Conservation (phyloP, 2,329 filamentous ascomycete genomes). For the Didymella lethalis region DNA sequence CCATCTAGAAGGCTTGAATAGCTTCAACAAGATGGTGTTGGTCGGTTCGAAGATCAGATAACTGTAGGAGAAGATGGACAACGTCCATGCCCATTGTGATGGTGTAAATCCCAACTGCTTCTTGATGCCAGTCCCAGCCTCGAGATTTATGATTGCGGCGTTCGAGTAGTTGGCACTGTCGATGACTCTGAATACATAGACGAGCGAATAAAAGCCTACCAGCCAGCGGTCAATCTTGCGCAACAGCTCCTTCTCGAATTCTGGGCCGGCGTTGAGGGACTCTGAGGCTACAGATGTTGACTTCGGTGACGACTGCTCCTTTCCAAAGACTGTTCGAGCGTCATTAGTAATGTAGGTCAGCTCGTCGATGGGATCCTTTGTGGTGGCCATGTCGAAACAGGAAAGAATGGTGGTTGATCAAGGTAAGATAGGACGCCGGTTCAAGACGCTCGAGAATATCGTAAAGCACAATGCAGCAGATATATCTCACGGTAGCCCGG, state of each 20-base stretch:
- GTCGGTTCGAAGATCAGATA: constrained; percentile 42
- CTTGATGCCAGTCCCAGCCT: constrained; percentile 44
- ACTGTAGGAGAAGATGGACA: constrained; percentile 45
- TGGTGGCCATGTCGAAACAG: constrained; percentile 16
- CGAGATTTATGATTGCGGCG: constrained; percentile 47
- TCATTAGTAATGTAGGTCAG: constrained; percentile 24
- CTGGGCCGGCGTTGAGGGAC: background rate
- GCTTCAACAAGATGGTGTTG: constrained; percentile 31
- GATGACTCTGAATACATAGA: constrained; percentile 42
- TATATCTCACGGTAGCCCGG: background rate
- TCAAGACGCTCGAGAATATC: background rate
- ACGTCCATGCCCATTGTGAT: constrained; percentile 44
- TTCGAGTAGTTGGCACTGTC: constrained; percentile 44
- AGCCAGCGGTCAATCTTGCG: constrained; percentile 42
- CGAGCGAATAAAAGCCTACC: constrained; percentile 43
- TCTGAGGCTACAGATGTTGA: background rate
- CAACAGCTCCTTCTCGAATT: constrained; percentile 24
- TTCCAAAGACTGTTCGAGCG: constrained; percentile 7
- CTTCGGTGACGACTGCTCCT: background rate
- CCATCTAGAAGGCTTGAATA: constrained; percentile 29
- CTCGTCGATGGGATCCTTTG: constrained; percentile 22
- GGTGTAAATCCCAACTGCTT: constrained; percentile 41
- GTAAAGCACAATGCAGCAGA: background rate
- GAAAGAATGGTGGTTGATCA: background rate
- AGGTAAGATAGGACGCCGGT: background rate